Evolutionary conservation across 1,284 basidiomycete species (phyloP).

Genomic region (Vanrija humicola): DNA sequence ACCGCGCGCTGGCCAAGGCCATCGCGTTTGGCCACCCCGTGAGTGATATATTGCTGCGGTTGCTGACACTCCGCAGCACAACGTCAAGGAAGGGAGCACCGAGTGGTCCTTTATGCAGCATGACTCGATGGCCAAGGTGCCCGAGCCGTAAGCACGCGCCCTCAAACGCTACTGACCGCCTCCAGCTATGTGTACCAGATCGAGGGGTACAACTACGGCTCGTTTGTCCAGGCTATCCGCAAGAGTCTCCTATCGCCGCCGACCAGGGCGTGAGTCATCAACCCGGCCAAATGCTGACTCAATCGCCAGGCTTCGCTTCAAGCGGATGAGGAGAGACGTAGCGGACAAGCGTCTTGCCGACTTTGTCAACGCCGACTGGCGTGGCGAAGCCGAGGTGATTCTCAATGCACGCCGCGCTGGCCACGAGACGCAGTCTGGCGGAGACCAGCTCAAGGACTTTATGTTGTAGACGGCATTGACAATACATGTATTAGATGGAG

Average conservation of each 20-base stretch:
- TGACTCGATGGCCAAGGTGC: not conserved
- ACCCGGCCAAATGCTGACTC: too few species aligned
- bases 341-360: constrained; percentile 15
- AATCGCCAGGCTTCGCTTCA: not conserved
- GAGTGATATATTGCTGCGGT: not conserved
- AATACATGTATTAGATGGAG: too few species aligned
- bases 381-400: constrained; percentile 14
- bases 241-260: constrained; percentile 6
- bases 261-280: too few species aligned
- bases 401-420: constrained; percentile 17
- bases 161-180: too few species aligned
- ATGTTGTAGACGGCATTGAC: too few species aligned
- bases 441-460: too few species aligned
- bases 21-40: constrained; percentile 1
- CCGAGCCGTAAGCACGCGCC: constrained; percentile 2
- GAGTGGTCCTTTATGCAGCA: constrained; percentile 4
- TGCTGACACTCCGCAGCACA: constrained; percentile 4
- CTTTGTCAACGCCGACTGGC: constrained; percentile 23
- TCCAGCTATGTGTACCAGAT: constrained; percentile 20
- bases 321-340: constrained; percentile 11
- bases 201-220: constrained; percentile 14
- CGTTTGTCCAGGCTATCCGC: constrained; percentile 17
- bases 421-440: constrained; percentile 15
- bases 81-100: constrained; percentile 1
- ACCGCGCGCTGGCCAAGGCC: constrained; percentile 11